Evolutionary conservation across 371 early-diverging fungal genomes (phyloP), one percentile per base, ranked within the genome.

Genomic region (Mucor lusitanicus): DNA sequence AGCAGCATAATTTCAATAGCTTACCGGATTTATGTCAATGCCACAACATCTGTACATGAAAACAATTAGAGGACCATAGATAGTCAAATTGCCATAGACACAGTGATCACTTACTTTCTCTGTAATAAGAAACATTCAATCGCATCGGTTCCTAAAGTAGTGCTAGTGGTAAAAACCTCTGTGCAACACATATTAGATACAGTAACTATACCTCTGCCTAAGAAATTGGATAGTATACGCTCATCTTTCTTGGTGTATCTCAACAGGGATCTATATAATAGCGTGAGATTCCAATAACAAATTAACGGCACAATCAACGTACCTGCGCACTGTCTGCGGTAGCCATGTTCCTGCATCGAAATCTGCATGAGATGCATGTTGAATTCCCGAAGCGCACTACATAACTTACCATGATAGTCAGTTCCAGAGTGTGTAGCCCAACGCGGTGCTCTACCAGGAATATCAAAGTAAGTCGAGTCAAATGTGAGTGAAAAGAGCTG

Each of bases 381-480:
- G 4, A 23, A 17, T n/a, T 55, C 15, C 7, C 11, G 28, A 32
- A 4, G 23, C 15, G 27, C 11, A 53, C 2, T 55, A 9, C n/a
- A 17, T 5, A 15, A 32, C 35, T 25, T 74, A 77, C 90, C 96
- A 72, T 95, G 96, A 70, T 95, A 96, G 75, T 96, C 96, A 8
- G 92, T 89, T 13, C 94, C 96, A 6, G 94, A 93, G 78, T 96
- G 96, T 9, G 94, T 87, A 5, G 93, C 95, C 97, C 95, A 92
- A 61, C 97, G 86, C 5, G 97, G 97, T 0, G 97, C 96, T 23
- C 95, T 82, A 12, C 93, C 93, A 7, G 94, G 94, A 46, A 96
- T 94, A 74, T 95, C 96, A 75, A 87, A 95, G 70, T 94, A 95
- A 1, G 94, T 90, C 0, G 91, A 88, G 56, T 92, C 91, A 57